Base-by-base conservation (phyloP, 768 basidiomycete species). In the Panaeolus cyanescens region DNA sequence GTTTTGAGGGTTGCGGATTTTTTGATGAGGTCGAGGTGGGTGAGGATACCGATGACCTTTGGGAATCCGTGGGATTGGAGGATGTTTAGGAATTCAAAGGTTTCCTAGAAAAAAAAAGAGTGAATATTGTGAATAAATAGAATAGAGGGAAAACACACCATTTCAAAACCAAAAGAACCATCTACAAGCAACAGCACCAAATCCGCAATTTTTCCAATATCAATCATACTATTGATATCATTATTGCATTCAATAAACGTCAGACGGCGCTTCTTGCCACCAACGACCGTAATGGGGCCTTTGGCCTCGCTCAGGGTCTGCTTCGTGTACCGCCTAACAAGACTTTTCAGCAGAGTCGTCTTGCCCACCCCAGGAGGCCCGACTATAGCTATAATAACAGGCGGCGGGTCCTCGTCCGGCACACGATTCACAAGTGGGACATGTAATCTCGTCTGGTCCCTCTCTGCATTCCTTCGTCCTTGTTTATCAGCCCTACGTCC, bases 231-330 rank as follows among this genome's bases (percentile, higher is more conserved):
- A 74, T 95, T 95, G 66, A 99, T 82, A 78, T 99, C 96, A 72
- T 95, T 98, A 68, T 95, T 95, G 78, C 95, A 99, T 75, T 99
- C 97, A 55, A 99, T 84, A 72, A 99, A 95, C 0, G 97, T 98
- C n/a, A 99, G 79, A 13, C 97, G 80, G 54, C 93, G 83, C 68
- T 89, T 93, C 80, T 98, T 99, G 39, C 96, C 96, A 55, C 88
- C 89, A 45, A 99, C 91, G 20, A 99, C 91, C 0, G 97, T 99
- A 55, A 99, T 88, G 4, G 97, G 97, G 0, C 97, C 97, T 68
- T 91, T 90, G 60, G 90, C 87, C 28, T 98, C 93, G 65, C 85
- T 88, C 25, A 99, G 76, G 0, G 92, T 93, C 75, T 97, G 95
- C 70, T 98, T 99, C 9, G 96, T 93, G 74, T 93, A 96, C 42